Base-by-base conservation (phyloP, 2,329 filamentous ascomycete genomes). In the Pseudovirgaria hyperparasitica region DNA sequence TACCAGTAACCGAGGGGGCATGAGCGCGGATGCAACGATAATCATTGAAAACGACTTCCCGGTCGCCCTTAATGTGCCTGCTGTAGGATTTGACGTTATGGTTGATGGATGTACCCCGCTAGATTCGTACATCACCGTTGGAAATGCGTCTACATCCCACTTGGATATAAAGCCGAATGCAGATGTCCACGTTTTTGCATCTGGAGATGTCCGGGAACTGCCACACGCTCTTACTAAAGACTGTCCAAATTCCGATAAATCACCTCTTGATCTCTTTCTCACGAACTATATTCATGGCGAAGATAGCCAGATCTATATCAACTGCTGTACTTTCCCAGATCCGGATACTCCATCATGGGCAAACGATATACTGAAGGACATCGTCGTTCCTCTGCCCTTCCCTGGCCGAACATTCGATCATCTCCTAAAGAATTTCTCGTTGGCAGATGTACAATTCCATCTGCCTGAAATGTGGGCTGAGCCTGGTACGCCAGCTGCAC, bases 301-400 rank as follows among this genome's bases (percentile, higher is more conserved):
- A 22, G 66, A 80, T 29, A 79, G 81, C 1, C 82, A 74, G 2
- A 66, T 94, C 9, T 92, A 84, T 52, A 74, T 96, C 25, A 78
- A 80, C 26, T 90, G 87, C 15, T 80, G 80, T 30, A 68, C 73
- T 34, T 62, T 72, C 15, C 71, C 76, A 3, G 66, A 67, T 11
- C 60, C 68, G 2, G 63, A 74, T 18, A 81, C 84, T 0, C 90
- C 90, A 1, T 62, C 65, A 23, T 98, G 90, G 90, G 68, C 94
- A 25, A 69, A 70, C 9, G 73, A 86, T 27, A 65, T 98, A 13
- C 60, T 96, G 19, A 74, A 76, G 23, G 84, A 80, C 39, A 70
- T 96, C 27, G 86, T 77, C 0, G 65, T 96, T 1, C 85, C 86
- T 3, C 62, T 96, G 5, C 79, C 84, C 5, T 80, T 96, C 35